These are phyloP conservation scores for Pichia sp. DNA, from an alignment of 1,139 yeast species.

Conservation along the genomic window DNA sequence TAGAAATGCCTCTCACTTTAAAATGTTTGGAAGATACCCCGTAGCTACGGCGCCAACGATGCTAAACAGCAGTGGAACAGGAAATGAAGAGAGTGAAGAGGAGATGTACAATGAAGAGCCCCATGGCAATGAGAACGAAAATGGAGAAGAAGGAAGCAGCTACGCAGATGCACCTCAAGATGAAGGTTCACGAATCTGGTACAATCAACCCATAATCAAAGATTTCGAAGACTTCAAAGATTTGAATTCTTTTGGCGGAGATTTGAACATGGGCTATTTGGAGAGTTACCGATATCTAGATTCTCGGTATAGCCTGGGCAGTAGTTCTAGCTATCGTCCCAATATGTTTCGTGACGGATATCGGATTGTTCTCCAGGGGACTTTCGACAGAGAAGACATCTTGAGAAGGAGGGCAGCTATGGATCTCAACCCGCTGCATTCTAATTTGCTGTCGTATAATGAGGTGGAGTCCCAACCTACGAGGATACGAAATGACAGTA, in stretches of 20 bases:
- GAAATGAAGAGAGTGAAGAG: not conserved
- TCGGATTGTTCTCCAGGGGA: conserved; percentile 4
- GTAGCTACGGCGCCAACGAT: conserved; percentile 2
- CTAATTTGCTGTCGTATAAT: conserved; percentile 2
- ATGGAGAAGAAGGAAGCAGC: no score
- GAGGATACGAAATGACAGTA: not conserved
- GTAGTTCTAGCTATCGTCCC: not conserved
- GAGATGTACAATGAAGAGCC: no score
- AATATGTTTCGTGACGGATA: not conserved
- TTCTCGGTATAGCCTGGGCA: not conserved
- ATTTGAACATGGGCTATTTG: conserved; percentile 9
- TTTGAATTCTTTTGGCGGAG: conserved; percentile 7
- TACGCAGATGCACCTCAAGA: no score
- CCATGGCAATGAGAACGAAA: no score
- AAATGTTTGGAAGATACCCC: conserved; percentile 8
- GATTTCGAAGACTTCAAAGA: conserved; percentile 15
- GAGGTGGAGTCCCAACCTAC: not conserved
- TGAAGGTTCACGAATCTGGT: not conserved
- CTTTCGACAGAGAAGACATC: conserved; percentile 8
- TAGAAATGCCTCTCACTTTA: not conserved
- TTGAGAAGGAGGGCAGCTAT: not conserved
- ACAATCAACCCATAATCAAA: conserved; percentile 22
- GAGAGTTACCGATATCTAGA: conserved; percentile 8
- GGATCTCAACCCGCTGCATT: not conserved
- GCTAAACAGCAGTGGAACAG: not conserved